Evolutionary conservation across 2,329 filamentous ascomycete genomes (phyloP), one percentile per base, ranked within the genome.

Genomic region (Colletotrichum sp.): DNA sequence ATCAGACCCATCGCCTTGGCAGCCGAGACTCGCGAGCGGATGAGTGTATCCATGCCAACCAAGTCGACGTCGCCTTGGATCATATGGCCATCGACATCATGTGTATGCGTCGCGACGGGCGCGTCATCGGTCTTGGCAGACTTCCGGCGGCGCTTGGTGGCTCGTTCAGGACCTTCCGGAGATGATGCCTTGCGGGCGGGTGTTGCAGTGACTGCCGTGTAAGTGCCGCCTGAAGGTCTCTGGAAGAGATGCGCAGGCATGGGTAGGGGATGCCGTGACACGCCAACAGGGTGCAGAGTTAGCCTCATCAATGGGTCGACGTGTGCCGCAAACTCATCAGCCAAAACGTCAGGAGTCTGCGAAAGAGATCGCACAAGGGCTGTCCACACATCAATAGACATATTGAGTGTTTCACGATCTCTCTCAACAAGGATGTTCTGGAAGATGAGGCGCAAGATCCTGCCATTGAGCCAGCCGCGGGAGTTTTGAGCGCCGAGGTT

Each of bases 41-140:
- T 92, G 84, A 99, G 92, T 8, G 93, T 93, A 76, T 99, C 97
- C 80, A 94, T 91, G 36, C 97, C 96, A 30, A 99, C 96, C 57
- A 99, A 89, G 82, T 99, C 98, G 63, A 99, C 93, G 81, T 99
- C 98, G 68, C 98, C 97, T 82, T 96, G 95, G 88, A 99, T 96
- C 94, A 99, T 98, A 79, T 98, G 96, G 12, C 96, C 97, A 83
- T 99, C 97, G 21, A 99, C 95, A 83, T 99, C 98, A 84, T 99
- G 97, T 2, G 94, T 92, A n/a, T 94, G 88, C n/a, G 87, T 90
- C 6, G 90, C 86, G 2, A 91, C 86, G 2, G 90, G 87, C 10
- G 90, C 85, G 32, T 96, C 94, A 71, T 97, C 95, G 24, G 91
- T 86, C 87, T 98, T 98, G n/a, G 95, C 93, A 1, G 95, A 95